phyloP scores from a whole-genome alignment of 2,329 filamentous ascomycete species.

The Beauveria brongniartii region DNA sequence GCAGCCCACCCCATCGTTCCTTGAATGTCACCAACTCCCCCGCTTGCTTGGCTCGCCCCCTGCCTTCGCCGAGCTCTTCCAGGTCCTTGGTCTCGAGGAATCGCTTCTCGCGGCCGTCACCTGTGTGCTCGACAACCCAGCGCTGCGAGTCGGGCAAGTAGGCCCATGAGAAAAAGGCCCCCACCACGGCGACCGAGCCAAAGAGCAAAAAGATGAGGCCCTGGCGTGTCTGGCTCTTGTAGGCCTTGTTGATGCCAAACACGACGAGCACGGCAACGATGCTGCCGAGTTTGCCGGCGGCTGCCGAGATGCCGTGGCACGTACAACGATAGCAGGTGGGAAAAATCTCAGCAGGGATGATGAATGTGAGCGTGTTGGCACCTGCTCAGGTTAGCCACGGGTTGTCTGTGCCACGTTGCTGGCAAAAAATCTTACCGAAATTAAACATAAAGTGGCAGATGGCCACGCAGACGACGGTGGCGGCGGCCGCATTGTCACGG shows the following conservation, averaged over 20 bases:
- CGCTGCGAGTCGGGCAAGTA: conserved; percentile 43
- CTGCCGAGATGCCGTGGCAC: conserved; percentile 54
- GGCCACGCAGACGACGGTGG: conserved; percentile 42
- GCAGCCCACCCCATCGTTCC: conserved; percentile 34
- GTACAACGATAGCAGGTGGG: conserved; percentile 55
- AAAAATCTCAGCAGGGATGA: conserved; percentile 57
- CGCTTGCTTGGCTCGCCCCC: conserved; percentile 33
- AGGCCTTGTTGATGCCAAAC: conserved; percentile 40
- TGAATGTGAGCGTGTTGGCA: conserved; percentile 55
- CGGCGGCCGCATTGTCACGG: conserved; percentile 31
- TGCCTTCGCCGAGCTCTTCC: conserved; percentile 43
- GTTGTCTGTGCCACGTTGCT: not conserved
- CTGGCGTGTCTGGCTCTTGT: conserved; percentile 33
- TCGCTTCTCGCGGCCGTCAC: conserved; percentile 26
- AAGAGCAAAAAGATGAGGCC: conserved; percentile 44
- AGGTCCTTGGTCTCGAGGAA: conserved; percentile 38
- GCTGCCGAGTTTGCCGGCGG: conserved; percentile 50
- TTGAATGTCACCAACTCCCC: conserved; percentile 37
- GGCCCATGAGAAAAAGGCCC: conserved; percentile 43
- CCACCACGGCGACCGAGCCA: conserved; percentile 39
- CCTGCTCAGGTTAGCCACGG: conserved; percentile 26
- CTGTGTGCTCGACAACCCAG: conserved; percentile 18
- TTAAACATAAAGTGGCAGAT: conserved; percentile 48
- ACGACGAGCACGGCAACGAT: conserved; percentile 44
- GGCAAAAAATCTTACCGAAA: conserved; percentile 31